Base-by-base conservation (phyloP, 2,329 filamentous ascomycete genomes). In the Leptographium radiaticola region DNA sequence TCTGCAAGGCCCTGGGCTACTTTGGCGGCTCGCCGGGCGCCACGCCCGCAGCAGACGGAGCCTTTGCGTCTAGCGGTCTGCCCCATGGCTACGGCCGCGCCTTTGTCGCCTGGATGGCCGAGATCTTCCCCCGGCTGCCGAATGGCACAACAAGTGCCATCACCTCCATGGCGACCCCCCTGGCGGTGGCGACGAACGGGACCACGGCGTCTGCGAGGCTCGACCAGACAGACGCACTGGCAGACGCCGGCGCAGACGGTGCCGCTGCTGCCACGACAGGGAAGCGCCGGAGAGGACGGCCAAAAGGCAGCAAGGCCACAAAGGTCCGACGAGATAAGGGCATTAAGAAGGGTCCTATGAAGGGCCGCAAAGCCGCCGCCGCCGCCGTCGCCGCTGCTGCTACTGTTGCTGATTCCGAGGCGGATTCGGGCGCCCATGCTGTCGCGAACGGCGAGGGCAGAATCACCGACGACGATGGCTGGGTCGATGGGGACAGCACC, bases 1-100 rank as follows among this genome's bases (percentile, higher is more conserved):
- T 84, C 38, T 83, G 78, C 62, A 82, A 76, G 59, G 80, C 77
- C 2, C 62, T 84, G 53, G 73, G 76, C n/a, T 83, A 80, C 59
- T 84, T 83, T 64, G 80, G 81, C 9, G 79, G 80, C 31, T 72
- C 78, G 47, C 77, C 79, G 40, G 75, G 74, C 33, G 75, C 73
- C 6, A 75, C 75, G 9, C 72, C 75, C n/a, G 70, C 73, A 0
- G 64, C 71, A 33, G 70, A 75, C 58, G 71, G 68, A 16, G 67
- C 65, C 2, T 83, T 83, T 52, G 80, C 80, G 2, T 68, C 71
- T 31, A 83, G 80, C 59, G 73, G 71, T 11, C 70, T 73, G 48
- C 71, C 71, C 13, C 81, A 82, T 61, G 80, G 80, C 4, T 67
- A 74, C 1, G 81, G 80, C 1, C 72, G 73, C 20, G 66, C 79